phyloP scores from a whole-genome alignment of 371 early-diverging fungal genomes.

The Rhizopus delemar region DNA sequence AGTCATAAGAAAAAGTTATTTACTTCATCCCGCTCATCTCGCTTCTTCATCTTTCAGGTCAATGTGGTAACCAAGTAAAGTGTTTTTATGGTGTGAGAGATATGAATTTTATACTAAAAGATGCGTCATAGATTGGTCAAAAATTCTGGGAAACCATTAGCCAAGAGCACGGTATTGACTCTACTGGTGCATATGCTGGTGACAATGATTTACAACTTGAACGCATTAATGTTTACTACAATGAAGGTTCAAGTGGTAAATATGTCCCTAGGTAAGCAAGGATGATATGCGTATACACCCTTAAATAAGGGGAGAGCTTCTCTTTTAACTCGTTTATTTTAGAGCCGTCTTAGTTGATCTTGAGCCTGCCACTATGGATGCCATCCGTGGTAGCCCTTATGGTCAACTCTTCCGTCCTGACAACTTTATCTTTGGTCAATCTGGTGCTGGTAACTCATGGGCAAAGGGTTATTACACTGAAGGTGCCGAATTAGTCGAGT shows the following conservation, averaged over 20 bases:
- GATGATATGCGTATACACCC: not conserved
- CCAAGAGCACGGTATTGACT: constrained; percentile 84
- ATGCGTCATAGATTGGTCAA: constrained; percentile 60
- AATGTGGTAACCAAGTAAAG: constrained; percentile 81
- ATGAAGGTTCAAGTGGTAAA: constrained; percentile 81
- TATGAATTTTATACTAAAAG: not conserved
- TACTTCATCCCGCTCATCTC: not conserved
- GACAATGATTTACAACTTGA: constrained; percentile 89
- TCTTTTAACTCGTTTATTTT: constrained; percentile 27
- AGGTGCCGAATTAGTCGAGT: constrained; percentile 86
- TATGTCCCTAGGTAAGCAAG: constrained; percentile 67
- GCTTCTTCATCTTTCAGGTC: constrained; percentile 46
- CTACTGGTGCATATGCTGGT: constrained; percentile 72
- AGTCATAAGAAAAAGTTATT: not conserved
- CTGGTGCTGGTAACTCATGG: constrained; percentile 93
- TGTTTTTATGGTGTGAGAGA: not conserved
- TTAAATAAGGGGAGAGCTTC: not conserved
- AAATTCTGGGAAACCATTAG: constrained; percentile 92
- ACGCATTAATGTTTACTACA: constrained; percentile 97
- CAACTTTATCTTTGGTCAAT: constrained; percentile 83
- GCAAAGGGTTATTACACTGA: constrained; percentile 93
- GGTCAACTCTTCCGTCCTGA: constrained; percentile 84
- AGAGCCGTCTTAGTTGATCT: constrained; percentile 97
- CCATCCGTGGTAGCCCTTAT: constrained; percentile 74
- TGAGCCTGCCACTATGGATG: constrained; percentile 99